Evolutionary conservation across 2,329 filamentous ascomycete species (phyloP), one percentile per base, ranked within the genome.

Genomic region (Monosporascus sp.): DNA sequence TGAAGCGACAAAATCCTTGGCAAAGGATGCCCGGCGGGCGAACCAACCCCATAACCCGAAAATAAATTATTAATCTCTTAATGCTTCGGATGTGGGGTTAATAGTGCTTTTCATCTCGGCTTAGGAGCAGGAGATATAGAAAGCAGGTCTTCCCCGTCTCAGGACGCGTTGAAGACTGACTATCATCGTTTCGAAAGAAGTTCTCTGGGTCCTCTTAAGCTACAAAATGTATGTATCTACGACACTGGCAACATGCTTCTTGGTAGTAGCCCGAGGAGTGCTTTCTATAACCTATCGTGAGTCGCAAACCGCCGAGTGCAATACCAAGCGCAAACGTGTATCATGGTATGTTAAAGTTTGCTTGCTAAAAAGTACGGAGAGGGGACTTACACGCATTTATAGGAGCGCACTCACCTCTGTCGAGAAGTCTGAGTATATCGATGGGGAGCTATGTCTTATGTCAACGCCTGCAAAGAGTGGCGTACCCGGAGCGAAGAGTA

Each of bases 381-480:
- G 5, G 18, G 8, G 28, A 37, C n/a, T 44, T 11, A 50, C 14
- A 38, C 46, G 18, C 24, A 53, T 20, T 41, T 15, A n/a, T 14
- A 62, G 60, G 60, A 51, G 49, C 2, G 50, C 54, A 8, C 44
- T 62, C 15, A 60, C 60, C 18, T 26, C 51, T 3, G 28, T 20
- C 2, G 65, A 70, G 55, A 69, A 67, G 55, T 49, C 54, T 9
- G 55, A 50, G 9, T 70, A 70, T 50, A 55, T 71, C 55, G 51
- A 65, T 7, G 68, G 61, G 1, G 66, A 70, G 49, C 55, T 66
- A 3, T 71, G 68, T 53, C 54, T 70, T 5, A 69, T 70, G 61
- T 58, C 57, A 4, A 17, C 43, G 2, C 64, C 65, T 1, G 58
- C 64, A 5, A 56, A 54, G 50, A 58, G 57, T 4, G 62, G 60